These are phyloP conservation scores for Penicillium bovifimosum DNA, from an alignment of 495 filamentous ascomycete genomes.

Conservation along the genomic window DNA sequence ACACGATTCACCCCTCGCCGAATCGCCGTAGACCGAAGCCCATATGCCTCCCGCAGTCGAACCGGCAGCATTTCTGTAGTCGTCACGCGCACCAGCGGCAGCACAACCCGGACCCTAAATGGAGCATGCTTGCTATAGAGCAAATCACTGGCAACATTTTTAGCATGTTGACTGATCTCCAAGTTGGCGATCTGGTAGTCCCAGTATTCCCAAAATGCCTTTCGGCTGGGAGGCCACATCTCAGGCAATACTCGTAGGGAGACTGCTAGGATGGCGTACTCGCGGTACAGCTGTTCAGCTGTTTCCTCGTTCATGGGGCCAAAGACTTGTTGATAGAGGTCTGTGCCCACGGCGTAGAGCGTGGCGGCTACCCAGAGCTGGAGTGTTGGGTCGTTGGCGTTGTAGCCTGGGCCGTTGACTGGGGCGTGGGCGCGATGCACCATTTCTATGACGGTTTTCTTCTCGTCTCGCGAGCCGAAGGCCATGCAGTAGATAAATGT, in stretches of 20 bases:
- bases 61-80: slow-evolving; percentile 32
- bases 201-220: slow-evolving; percentile 41
- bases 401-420: slow-evolving; percentile 29
- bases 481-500: slow-evolving; percentile 42
- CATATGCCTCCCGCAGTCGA: slow-evolving; percentile 25
- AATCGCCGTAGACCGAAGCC: slow-evolving; percentile 16
- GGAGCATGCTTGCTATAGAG: slow-evolving; percentile 24
- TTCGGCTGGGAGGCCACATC: slow-evolving; percentile 32
- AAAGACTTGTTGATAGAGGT: slow-evolving; percentile 34
- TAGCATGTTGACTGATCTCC: slow-evolving; percentile 28
- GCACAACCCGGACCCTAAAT: slow-evolving; percentile 15
- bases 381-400: slow-evolving; percentile 30
- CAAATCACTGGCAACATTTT: slow-evolving; percentile 28
- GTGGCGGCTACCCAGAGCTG: slow-evolving; percentile 43
- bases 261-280: slow-evolving; percentile 34
- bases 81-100: slow-evolving; percentile 25
- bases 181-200: slow-evolving; percentile 28
- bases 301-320: slow-evolving; percentile 17
- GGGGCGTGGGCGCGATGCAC: slow-evolving; percentile 31
- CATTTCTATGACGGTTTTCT: slow-evolving; percentile 28
- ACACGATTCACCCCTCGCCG: slow-evolving; percentile 15
- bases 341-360: slow-evolving; percentile 31
- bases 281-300: slow-evolving; percentile 29
- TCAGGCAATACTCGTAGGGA: slow-evolving; percentile 30
- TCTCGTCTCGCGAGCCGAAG: slow-evolving; percentile 33